phyloP scores from a whole-genome alignment of 208 protist genomes.

The Leptomonas pyrrhocoris region DNA sequence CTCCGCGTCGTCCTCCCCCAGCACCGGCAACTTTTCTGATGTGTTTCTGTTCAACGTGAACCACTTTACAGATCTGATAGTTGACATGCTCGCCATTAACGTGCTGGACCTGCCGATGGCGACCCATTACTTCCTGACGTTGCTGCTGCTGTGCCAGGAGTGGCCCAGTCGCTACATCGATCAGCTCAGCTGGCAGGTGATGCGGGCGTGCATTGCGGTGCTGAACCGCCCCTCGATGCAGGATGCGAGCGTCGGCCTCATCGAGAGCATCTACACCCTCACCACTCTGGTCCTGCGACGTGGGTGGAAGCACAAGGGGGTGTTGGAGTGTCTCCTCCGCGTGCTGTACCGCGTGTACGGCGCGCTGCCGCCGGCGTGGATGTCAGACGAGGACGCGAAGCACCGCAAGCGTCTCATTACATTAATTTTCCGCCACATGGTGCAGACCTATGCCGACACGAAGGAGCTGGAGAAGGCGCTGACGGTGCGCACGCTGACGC shows the following conservation, averaged over 20 bases:
- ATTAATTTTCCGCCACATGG: conserved; percentile 65
- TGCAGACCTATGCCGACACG: conserved; percentile 59
- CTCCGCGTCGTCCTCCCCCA: background rate
- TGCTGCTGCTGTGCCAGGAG: conserved; percentile 54
- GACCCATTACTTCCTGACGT: conserved; percentile 57
- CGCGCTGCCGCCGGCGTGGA: conserved; percentile 59
- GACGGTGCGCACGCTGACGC: conserved; percentile 62
- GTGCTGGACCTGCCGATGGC: conserved; percentile 72
- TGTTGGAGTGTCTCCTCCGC: conserved; percentile 69
- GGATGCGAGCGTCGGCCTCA: conserved; percentile 50
- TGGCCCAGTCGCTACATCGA: conserved; percentile 65
- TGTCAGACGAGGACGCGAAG: conserved; percentile 52
- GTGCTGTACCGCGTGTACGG: conserved; percentile 75
- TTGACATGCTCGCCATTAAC: conserved; percentile 83
- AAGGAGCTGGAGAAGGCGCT: conserved; percentile 80
- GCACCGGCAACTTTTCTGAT: conserved; percentile 30
- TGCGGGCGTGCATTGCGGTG: conserved; percentile 73
- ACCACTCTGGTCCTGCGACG: conserved; percentile 49
- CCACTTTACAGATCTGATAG: conserved; percentile 75
- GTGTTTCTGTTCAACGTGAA: conserved; percentile 83
- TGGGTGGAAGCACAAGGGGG: conserved; percentile 74
- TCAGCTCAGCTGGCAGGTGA: conserved; percentile 73
- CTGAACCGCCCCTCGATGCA: conserved; percentile 68
- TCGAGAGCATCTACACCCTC: conserved; percentile 66
- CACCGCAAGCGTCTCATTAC: conserved; percentile 53